These are phyloP conservation scores for Thermoascus crustaceus DNA, from an alignment of 2,329 filamentous ascomycete species.

Conservation along the genomic window DNA sequence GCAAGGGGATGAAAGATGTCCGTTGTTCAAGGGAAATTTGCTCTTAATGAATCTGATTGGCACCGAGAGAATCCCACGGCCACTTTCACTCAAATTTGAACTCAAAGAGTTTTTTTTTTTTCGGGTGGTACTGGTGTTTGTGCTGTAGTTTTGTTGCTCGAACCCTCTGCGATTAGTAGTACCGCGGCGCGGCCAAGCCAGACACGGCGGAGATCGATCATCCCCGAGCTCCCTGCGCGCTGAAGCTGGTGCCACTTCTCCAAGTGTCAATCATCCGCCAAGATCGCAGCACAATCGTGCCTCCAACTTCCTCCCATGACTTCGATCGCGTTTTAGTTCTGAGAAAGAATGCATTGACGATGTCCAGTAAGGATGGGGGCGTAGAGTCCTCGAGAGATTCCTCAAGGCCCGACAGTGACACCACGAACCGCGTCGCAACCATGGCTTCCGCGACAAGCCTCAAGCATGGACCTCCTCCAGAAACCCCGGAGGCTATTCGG, in stretches of 20 bases:
- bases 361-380: constrained; percentile 28
- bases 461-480: constrained; percentile 59
- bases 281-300: background rate
- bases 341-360: constrained; percentile 27
- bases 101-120: no score
- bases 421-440: constrained; percentile 9
- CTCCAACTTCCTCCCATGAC: background rate
- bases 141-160: no score
- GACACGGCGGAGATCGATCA: no score
- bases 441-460: constrained; percentile 22
- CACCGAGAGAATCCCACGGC: no score
- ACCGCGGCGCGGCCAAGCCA: no score
- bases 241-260: constrained; percentile 3
- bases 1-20: no score
- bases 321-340: constrained; percentile 4
- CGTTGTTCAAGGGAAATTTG: no score
- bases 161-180: no score
- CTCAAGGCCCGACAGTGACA: constrained; percentile 4
- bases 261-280: constrained; percentile 2
- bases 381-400: constrained; percentile 18
- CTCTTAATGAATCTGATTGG: no score
- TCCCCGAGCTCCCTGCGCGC: no score
- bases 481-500: constrained; percentile 60
- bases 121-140: no score
- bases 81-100: no score